These are phyloP conservation scores for Ogataea siamensis DNA, from an alignment of 805 yeast species.

Conservation along the genomic window DNA sequence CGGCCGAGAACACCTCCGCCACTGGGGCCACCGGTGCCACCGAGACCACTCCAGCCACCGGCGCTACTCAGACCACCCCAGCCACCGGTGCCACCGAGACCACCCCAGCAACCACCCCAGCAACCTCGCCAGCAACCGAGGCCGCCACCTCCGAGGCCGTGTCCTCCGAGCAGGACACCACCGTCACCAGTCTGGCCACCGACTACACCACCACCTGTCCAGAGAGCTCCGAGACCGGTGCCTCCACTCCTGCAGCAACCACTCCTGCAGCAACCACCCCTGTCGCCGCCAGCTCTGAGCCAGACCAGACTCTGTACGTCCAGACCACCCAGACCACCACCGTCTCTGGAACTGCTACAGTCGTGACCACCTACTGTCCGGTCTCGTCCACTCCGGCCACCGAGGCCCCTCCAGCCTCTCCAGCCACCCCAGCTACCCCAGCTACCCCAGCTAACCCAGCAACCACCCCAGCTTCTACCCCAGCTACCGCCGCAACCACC, in stretches of 20 bases:
- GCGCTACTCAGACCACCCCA: constrained; percentile 4
- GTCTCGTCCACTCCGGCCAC: constrained; percentile 8
- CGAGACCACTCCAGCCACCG: constrained; percentile 7
- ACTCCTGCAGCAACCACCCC: too few species aligned
- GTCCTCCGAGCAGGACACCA: constrained; percentile 1
- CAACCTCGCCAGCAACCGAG: neutral
- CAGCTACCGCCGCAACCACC: constrained; percentile 15
- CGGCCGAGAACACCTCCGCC: constrained; percentile 8
- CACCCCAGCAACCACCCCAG: neutral
- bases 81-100: neutral
- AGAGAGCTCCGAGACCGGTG: constrained; percentile 7
- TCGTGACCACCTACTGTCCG: constrained; percentile 26
- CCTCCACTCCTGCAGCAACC: constrained; percentile 10
- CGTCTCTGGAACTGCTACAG: constrained; percentile 18
- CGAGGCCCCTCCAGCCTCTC: constrained; percentile 6
- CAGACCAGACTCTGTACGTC: constrained; percentile 9
- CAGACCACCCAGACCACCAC: constrained; percentile 17
- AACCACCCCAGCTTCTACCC: constrained; percentile 13
- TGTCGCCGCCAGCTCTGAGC: constrained; percentile 14
- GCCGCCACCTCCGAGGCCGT: neutral
- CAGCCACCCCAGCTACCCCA: constrained; percentile 6
- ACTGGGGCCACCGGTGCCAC: constrained; percentile 11
- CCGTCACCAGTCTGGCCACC: constrained; percentile 2
- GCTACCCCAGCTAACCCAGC: constrained; percentile 12
- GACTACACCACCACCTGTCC: constrained; percentile 8